Evolutionary conservation across 371 early-diverging fungal genomes (phyloP), one percentile per base, ranked within the genome.

Genomic region (Batrachochytrium dendrobatidis): DNA sequence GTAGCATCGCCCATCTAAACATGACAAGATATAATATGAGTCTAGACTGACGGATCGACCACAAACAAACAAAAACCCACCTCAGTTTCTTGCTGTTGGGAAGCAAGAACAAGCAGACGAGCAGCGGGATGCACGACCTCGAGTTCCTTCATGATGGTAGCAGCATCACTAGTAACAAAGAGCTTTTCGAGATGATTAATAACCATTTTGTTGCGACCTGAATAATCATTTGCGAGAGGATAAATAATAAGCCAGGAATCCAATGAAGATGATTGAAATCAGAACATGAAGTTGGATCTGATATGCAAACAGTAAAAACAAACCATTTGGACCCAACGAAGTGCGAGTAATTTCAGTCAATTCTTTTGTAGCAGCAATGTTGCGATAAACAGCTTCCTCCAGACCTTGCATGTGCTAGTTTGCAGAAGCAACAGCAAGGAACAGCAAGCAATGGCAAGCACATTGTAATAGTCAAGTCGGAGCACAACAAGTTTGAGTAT

Each of bases 101-200:
- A 89, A 33, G 98, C 93, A 86, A 90, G 86, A 17, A 96, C 96
- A 34, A 99, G 69, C 32, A 99, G 74, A 76, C 92, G 92, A 33
- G 97, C 99, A 24, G 99, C 98, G 30, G 99, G 99, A 78, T 99
- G 99, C 25, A 91, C 88, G 48, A 99, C 95, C 62, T 98, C 96
- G 56, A 99, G 81, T 65, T 95, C 96, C 64, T 90, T 88, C 68
- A 99, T 89, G 67, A 99, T 99, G 54, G 99, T 99, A 24, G 99
- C 99, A 45, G 99, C 99, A 79, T 99, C 99, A 76, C 89, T 95
- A 20, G 99, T 99, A 51, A 99, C 96, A 70, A 99, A 91, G 53
- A 98, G 83, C 75, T 95, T 94, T 64, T 94, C 95, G 65, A 95
- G 78, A 73, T 94, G 94, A 70, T 96, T 97, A 72, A 98, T 89